phyloP scores from a whole-genome alignment of 345 rosid species.

The Geranium rotundifolium region DNA sequence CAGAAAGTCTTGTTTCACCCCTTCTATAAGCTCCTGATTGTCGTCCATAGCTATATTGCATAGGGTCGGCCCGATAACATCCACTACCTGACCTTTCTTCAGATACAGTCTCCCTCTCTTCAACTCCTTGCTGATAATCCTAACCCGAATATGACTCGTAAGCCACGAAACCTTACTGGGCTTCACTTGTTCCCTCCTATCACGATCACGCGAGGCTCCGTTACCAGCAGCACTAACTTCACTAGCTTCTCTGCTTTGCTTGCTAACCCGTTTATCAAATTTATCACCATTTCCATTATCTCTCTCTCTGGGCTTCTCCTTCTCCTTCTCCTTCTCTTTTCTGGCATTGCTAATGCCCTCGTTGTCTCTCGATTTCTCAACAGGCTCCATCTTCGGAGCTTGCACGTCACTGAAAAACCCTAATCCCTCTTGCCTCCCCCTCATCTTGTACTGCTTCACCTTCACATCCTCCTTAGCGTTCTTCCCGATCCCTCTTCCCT shows the following conservation, averaged over 20 bases:
- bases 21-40: slow-evolving; percentile 57
- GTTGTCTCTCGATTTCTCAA: neutral
- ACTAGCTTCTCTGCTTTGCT: slow-evolving; percentile 16
- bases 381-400: neutral
- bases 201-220: neutral
- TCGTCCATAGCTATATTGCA: slow-evolving; percentile 75
- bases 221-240: slow-evolving; percentile 8
- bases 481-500: slow-evolving; percentile 74
- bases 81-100: slow-evolving; percentile 77
- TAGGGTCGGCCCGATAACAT: slow-evolving; percentile 58
- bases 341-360: neutral
- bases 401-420: slow-evolving; percentile 26
- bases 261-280: slow-evolving; percentile 9
- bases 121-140: slow-evolving; percentile 57
- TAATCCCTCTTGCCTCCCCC: slow-evolving; percentile 45
- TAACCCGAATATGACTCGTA: slow-evolving; percentile 59
- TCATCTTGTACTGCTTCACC: slow-evolving; percentile 38
- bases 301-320: slow-evolving; percentile 4
- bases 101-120: slow-evolving; percentile 57
- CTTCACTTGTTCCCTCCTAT: slow-evolving; percentile 12
- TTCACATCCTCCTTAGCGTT: slow-evolving; percentile 64
- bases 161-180: slow-evolving; percentile 40
- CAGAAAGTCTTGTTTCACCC: slow-evolving; percentile 62
- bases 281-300: neutral
- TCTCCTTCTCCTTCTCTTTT: slow-evolving; percentile 3